Evolutionary conservation across 1,284 basidiomycete genomes (phyloP).

Genomic region (Ganoderma meredithae): DNA sequence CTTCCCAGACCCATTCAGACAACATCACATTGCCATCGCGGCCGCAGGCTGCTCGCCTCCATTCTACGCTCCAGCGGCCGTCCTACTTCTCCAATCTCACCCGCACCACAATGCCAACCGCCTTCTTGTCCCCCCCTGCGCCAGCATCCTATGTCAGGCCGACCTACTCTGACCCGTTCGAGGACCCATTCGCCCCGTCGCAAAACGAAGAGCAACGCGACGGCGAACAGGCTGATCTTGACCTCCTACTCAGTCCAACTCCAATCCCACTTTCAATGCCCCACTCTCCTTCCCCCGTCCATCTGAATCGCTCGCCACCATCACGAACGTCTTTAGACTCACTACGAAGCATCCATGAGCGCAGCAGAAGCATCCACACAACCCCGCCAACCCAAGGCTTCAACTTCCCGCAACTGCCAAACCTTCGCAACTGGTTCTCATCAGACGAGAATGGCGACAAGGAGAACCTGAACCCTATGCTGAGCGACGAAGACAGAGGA

Average conservation of each 20-base stretch:
- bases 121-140: slow-evolving; percentile 54
- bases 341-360: slow-evolving; percentile 63
- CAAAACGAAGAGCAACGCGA: slow-evolving; percentile 25
- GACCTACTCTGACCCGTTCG: slow-evolving; percentile 44
- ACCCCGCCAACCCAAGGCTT: slow-evolving; percentile 36
- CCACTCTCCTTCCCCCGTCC: slow-evolving; percentile 39
- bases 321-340: slow-evolving; percentile 65
- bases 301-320: slow-evolving; percentile 36
- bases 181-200: slow-evolving; percentile 32
- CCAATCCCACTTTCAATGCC: slow-evolving; percentile 39
- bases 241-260: slow-evolving; percentile 42
- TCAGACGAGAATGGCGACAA: slow-evolving; percentile 51
- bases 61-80: slow-evolving; percentile 49
- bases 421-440: slow-evolving; percentile 62
- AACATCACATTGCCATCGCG: slow-evolving; percentile 40
- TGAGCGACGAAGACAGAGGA: slow-evolving; percentile 66
- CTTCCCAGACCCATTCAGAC: slow-evolving; percentile 28
- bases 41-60: slow-evolving; percentile 57
- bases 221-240: slow-evolving; percentile 36
- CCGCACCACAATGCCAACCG: slow-evolving; percentile 69
- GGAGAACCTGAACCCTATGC: slow-evolving; percentile 53
- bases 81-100: slow-evolving; percentile 68
- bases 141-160: slow-evolving; percentile 25
- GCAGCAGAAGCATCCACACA: slow-evolving; percentile 43
- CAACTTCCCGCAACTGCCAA: slow-evolving; percentile 35